phyloP scores from a whole-genome alignment of 225 moss, liverwort and hornwort genomes.

The Bryum argenteum region DNA sequence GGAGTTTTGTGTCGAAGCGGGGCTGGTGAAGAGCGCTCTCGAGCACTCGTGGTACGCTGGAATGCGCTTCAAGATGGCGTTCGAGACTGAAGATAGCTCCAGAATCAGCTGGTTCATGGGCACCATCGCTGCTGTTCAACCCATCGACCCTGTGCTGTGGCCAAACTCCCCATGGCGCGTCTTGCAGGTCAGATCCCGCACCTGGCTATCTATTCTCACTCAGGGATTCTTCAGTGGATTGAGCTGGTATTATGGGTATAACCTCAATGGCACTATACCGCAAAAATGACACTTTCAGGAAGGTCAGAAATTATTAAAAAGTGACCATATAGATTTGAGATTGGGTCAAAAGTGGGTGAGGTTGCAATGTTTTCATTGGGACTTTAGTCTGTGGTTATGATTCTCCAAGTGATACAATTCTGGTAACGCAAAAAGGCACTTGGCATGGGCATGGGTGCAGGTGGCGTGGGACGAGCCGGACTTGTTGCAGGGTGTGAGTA shows the following conservation, averaged over 20 bases:
- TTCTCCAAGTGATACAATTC: too few species aligned
- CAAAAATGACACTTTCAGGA: too few species aligned
- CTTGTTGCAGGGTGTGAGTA: slow-evolving; percentile 69
- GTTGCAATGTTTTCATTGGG: too few species aligned
- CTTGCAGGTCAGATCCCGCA: slow-evolving; percentile 56
- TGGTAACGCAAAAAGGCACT: too few species aligned
- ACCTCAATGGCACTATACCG: too few species aligned
- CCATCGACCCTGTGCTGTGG: slow-evolving; percentile 65
- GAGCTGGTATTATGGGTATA: too few species aligned
- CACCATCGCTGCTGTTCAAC: slow-evolving; percentile 67
- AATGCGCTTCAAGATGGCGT: slow-evolving; percentile 89
- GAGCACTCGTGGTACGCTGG: slow-evolving; percentile 69
- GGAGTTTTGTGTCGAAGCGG: slow-evolving; percentile 82
- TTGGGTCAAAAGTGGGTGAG: too few species aligned
- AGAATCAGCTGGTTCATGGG: slow-evolving; percentile 89
- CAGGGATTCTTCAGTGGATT: too few species aligned
- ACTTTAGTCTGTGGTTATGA: too few species aligned
- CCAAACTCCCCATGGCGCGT: slow-evolving; percentile 83
- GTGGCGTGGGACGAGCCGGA: slow-evolving; percentile 89
- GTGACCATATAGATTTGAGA: too few species aligned
- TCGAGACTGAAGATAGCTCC: slow-evolving; percentile 85
- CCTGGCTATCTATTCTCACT: too few species aligned
- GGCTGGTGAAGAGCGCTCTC: slow-evolving; percentile 58
- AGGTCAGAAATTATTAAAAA: too few species aligned
- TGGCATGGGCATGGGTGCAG: slow-evolving; percentile 29